Conservation (phyloP, 108 stramenopile genomes). For the Pseudonitzschia delicatissima region DNA sequence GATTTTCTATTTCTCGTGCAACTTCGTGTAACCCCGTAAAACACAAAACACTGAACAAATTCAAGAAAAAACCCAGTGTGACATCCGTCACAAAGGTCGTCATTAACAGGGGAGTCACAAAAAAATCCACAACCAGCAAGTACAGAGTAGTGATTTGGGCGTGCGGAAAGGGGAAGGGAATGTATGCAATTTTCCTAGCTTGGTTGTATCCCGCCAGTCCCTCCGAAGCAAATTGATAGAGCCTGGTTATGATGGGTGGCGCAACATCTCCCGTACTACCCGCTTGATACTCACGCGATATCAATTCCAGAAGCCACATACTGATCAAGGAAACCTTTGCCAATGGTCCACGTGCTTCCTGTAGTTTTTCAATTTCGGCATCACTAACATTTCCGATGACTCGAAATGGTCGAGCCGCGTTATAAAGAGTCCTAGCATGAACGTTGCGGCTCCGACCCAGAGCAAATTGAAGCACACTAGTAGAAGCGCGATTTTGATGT, state of each 20-base stretch:
- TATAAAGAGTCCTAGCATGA: slow-evolving; percentile 53
- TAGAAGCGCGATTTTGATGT: slow-evolving; percentile 9
- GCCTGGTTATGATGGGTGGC: slow-evolving; percentile 61
- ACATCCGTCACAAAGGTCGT: slow-evolving; percentile 42
- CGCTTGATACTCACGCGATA: slow-evolving; percentile 60
- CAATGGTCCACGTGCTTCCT: slow-evolving; percentile 62
- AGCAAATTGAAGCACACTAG: slow-evolving; percentile 33
- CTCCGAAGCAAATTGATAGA: slow-evolving; percentile 61
- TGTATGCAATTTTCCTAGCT: slow-evolving; percentile 75
- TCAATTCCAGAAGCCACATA: slow-evolving; percentile 76
- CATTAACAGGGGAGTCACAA: slow-evolving; percentile 64
- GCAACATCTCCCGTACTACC: slow-evolving; percentile 56
- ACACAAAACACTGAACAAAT: slow-evolving; percentile 57
- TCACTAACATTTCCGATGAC: slow-evolving; percentile 75
- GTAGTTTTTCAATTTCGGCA: slow-evolving; percentile 56
- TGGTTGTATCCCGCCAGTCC: slow-evolving; percentile 71
- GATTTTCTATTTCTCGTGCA: slow-evolving; percentile 68
- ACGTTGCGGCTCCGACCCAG: slow-evolving; percentile 49
- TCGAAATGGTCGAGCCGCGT: slow-evolving; percentile 63
- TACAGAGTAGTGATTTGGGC: slow-evolving; percentile 60
- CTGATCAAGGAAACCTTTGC: slow-evolving; percentile 64
- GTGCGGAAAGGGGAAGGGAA: slow-evolving; percentile 80
- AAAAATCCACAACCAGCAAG: slow-evolving; percentile 42
- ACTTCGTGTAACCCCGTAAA: slow-evolving; percentile 62
- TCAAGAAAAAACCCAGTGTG: slow-evolving; percentile 45